A percentile compares a stretch with the other conserved stretches of the same genome.
Evolutionary conservation across 805 yeast genomes (phyloP).

Genomic region (Monosporozyma solicola): DNA sequence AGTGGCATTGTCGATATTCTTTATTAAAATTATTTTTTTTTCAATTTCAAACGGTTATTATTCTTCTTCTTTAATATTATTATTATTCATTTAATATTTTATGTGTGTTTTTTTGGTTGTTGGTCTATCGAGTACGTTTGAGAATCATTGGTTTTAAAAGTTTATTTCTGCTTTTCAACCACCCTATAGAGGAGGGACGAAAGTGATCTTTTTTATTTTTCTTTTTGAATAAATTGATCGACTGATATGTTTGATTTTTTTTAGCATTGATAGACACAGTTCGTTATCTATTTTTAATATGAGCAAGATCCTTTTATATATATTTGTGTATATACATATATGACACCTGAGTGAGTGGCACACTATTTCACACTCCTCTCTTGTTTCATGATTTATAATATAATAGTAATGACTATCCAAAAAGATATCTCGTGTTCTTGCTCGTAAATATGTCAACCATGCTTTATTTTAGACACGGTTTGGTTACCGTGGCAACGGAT

Average conservation of each 20-base stretch:
- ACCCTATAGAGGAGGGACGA: slow-evolving; percentile 31
- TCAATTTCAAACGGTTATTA: slow-evolving; percentile 2
- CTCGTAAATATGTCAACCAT: too few species aligned
- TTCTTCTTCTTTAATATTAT: neutral
- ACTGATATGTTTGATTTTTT: slow-evolving; percentile 29
- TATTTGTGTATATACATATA: neutral
- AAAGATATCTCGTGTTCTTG: neutral
- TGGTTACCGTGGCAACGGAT: slow-evolving; percentile 1
- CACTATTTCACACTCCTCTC: neutral
- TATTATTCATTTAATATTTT: neutral
- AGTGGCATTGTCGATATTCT: slow-evolving; percentile 19
- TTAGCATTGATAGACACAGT: slow-evolving; percentile 13
- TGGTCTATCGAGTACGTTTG: slow-evolving; percentile 4
- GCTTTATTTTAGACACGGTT: too few species aligned
- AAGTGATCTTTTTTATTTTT: slow-evolving; percentile 12
- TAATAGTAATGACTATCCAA: neutral
- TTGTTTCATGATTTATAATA: neutral
- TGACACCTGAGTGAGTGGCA: neutral
- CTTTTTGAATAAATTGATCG: slow-evolving; percentile 8
- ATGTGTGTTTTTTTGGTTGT: neutral
- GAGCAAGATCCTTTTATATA: neutral
- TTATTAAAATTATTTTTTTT: slow-evolving; percentile 4
- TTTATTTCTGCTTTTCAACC: neutral
- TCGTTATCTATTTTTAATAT: neutral
- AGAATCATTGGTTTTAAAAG: slow-evolving; percentile 4